Evolutionary conservation across 441 rosid genomes (phyloP).

Genomic region (Corymbia calophylla): DNA sequence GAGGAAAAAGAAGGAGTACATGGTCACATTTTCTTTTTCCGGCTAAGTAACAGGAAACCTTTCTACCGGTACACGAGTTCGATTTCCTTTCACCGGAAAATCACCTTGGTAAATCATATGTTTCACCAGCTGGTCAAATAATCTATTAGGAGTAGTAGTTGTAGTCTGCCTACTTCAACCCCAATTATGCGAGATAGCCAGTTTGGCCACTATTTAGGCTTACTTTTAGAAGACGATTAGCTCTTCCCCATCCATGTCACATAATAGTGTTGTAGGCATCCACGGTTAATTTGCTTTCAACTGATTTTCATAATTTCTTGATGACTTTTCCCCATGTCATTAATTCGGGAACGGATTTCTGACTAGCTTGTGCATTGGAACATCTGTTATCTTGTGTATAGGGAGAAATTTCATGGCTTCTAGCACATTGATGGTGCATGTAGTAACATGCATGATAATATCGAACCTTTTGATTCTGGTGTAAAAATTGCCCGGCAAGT

Average conservation of each 20-base stretch:
- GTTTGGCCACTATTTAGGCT: background rate
- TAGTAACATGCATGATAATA: background rate
- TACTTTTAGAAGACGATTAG: background rate
- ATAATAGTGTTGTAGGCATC: background rate
- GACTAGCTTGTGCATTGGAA: background rate
- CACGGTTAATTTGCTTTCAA: background rate
- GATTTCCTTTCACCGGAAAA: background rate
- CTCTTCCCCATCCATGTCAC: background rate
- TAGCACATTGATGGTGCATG: background rate
- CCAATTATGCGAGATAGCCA: background rate
- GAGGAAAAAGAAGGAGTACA: background rate
- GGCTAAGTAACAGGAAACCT: background rate
- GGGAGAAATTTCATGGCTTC: background rate
- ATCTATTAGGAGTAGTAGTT: background rate
- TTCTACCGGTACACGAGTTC: background rate
- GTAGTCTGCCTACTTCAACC: background rate
- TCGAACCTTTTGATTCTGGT: background rate
- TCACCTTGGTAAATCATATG: background rate
- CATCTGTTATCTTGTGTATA: background rate
- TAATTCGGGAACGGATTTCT: background rate
- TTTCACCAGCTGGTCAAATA: background rate
- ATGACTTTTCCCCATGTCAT: background rate
- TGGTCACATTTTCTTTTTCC: background rate
- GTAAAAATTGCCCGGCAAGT: background rate
- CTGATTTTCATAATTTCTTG: background rate